Evolutionary conservation across 805 yeast species (phyloP).

Genomic region (Metschnikowia cubensis): DNA sequence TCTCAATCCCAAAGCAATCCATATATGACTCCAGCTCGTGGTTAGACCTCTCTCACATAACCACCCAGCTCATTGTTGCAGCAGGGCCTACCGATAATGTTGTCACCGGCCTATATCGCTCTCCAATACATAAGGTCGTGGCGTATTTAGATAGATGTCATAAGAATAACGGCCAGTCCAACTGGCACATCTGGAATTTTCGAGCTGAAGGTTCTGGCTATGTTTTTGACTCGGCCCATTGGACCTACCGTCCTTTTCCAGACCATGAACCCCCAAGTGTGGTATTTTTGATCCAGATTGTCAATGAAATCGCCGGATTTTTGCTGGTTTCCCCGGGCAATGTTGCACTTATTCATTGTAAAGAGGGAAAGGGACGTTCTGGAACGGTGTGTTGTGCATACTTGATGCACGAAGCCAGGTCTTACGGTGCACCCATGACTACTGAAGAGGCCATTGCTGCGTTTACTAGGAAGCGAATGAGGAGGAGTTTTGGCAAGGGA

Average conservation of each 20-base stretch:
- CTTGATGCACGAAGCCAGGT: slow-evolving; percentile 44
- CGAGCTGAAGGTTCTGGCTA: slow-evolving; percentile 52
- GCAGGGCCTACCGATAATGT: slow-evolving; percentile 63
- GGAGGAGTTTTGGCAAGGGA: slow-evolving; percentile 54
- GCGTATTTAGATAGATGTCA: slow-evolving; percentile 48
- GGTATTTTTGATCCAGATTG: slow-evolving; percentile 39
- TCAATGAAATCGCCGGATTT: slow-evolving; percentile 44
- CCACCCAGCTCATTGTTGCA: slow-evolving; percentile 62
- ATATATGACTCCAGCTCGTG: slow-evolving; percentile 21
- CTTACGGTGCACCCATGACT: slow-evolving; percentile 14
- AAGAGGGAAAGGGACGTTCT: slow-evolving; percentile 89
- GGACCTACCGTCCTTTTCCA: slow-evolving; percentile 49
- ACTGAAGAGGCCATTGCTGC: slow-evolving; percentile 45
- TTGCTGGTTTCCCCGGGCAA: slow-evolving; percentile 31
- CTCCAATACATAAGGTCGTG: slow-evolving; percentile 32
- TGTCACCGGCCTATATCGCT: slow-evolving; percentile 46
- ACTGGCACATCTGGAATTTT: slow-evolving; percentile 76
- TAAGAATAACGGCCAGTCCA: slow-evolving; percentile 36
- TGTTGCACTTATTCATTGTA: slow-evolving; percentile 77
- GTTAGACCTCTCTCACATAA: slow-evolving; percentile 66
- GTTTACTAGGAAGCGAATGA: slow-evolving; percentile 60
- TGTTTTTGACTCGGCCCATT: slow-evolving; percentile 7
- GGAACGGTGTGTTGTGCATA: slow-evolving; percentile 74
- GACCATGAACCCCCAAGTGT: slow-evolving; percentile 81
- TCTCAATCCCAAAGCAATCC: slow-evolving; percentile 23